A percentile compares a stretch with the other conserved stretches of the same genome.
Conservation (phyloP, 768 basidiomycete genomes). For the Boletus reticuloceps region DNA sequence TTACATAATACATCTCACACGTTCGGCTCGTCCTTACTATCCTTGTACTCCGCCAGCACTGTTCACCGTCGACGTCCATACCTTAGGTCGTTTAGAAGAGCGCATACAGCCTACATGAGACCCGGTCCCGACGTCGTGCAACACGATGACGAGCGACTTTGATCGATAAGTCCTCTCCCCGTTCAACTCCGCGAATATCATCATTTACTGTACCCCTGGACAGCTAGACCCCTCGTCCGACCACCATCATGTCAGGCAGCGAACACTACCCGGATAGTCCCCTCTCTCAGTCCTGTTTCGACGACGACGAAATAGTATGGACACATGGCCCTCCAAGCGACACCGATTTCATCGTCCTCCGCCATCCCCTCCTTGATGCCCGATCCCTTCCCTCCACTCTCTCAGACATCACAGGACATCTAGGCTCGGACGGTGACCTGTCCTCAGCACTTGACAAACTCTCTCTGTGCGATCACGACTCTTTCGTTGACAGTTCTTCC, state of each 20-base stretch:
- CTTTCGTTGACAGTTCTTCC: constrained; percentile 1
- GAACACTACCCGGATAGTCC: constrained; percentile 6
- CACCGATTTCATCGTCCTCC: constrained; percentile 26
- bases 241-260: constrained; percentile 11
- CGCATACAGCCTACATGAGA: neutral
- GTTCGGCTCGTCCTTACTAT: neutral
- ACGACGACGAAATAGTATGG: constrained; percentile 27
- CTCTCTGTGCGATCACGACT: constrained; percentile 13
- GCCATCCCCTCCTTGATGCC: constrained; percentile 15
- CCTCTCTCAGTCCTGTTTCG: constrained; percentile 14
- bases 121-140: neutral
- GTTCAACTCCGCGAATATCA: constrained; percentile 17
- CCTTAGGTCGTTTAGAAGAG: neutral
- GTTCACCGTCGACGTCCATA: neutral
- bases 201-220: constrained; percentile 1
- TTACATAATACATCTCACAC: constrained; percentile 32
- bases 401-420: constrained; percentile 1
- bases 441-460: constrained; percentile 16
- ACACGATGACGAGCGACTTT: constrained; percentile 10
- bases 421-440: constrained; percentile 11
- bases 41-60: neutral
- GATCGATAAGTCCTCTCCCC: neutral
- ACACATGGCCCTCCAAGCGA: constrained; percentile 2
- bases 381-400: constrained; percentile 12
- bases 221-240: neutral